Conservation (phyloP, 2,329 filamentous ascomycete genomes). For the Dendrostoma leiphaemia region DNA sequence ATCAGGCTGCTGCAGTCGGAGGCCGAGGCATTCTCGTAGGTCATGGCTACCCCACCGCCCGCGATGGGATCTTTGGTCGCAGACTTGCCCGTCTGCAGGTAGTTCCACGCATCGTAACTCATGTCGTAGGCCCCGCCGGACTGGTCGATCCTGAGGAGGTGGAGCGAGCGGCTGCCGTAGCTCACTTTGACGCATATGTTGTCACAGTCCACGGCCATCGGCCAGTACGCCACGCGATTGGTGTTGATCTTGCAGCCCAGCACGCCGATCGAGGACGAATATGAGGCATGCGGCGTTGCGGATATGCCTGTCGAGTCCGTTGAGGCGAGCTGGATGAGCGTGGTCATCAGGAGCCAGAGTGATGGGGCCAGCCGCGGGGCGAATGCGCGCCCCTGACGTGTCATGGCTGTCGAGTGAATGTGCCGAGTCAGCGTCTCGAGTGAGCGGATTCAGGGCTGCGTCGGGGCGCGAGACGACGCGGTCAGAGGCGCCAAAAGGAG, state of each 20-base stretch:
- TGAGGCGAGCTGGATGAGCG: background rate
- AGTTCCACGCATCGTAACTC: slow-evolving; percentile 58
- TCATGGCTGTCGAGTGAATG: background rate
- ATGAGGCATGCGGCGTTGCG: slow-evolving; percentile 55
- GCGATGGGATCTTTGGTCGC: slow-evolving; percentile 43
- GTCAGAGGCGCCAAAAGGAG: background rate
- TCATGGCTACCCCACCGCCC: slow-evolving; percentile 49
- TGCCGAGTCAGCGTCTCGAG: background rate
- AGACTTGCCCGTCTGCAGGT: slow-evolving; percentile 43
- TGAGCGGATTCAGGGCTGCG: background rate
- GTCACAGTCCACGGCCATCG: slow-evolving; percentile 47
- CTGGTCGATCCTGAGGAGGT: slow-evolving; percentile 56
- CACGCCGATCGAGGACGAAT: slow-evolving; percentile 54
- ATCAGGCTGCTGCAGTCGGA: slow-evolving; percentile 48
- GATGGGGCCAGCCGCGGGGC: background rate
- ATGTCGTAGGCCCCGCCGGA: slow-evolving; percentile 53
- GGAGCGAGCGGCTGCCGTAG: slow-evolving; percentile 45
- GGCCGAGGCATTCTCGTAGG: slow-evolving; percentile 41
- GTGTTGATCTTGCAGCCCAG: slow-evolving; percentile 59
- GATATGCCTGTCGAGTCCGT: slow-evolving; percentile 24
- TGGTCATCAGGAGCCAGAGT: background rate
- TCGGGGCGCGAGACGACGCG: background rate
- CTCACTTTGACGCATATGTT: slow-evolving; percentile 54
- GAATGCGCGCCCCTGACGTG: background rate
- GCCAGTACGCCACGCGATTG: slow-evolving; percentile 60